These are phyloP conservation scores for Dothideomycetidae sp. DNA, from an alignment of 2,329 filamentous ascomycete species.

Conservation along the genomic window DNA sequence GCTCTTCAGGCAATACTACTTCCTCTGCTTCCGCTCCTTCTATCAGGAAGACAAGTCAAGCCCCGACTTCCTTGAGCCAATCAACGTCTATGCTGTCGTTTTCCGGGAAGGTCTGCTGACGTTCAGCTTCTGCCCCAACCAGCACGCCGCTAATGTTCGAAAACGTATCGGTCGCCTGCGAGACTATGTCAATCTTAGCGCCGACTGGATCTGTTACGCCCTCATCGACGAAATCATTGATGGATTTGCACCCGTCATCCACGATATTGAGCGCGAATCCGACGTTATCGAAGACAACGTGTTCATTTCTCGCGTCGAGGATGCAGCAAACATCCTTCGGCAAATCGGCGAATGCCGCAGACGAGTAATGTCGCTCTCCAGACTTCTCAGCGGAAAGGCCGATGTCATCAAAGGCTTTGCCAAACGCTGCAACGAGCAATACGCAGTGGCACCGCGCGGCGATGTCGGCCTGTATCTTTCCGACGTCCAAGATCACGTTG, in stretches of 20 bases:
- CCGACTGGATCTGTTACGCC: constrained; percentile 98
- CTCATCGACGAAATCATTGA: constrained; percentile 98
- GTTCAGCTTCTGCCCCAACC: constrained; percentile 81
- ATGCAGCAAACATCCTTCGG: constrained; percentile 74
- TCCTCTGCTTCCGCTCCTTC: constrained; percentile 94
- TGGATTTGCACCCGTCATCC: constrained; percentile 80
- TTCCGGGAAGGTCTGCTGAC: constrained; percentile 91
- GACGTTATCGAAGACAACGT: constrained; percentile 92
- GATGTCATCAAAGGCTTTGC: constrained; percentile 96
- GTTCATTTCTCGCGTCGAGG: constrained; percentile 79
- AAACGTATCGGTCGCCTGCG: constrained; percentile 84
- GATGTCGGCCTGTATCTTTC: constrained; percentile 94
- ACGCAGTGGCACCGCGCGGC: constrained; percentile 84
- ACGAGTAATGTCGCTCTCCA: constrained; percentile 85
- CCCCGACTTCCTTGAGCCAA: constrained; percentile 76
- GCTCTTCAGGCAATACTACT: constrained; percentile 94
- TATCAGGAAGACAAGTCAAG: constrained; percentile 65
- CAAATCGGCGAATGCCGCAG: constrained; percentile 84
- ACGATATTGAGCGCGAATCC: constrained; percentile 72
- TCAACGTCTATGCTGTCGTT: constrained; percentile 93
- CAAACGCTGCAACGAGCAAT: constrained; percentile 97
- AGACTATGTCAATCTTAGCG: constrained; percentile 86
- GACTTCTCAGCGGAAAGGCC: constrained; percentile 90
- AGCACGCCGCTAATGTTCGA: constrained; percentile 76
- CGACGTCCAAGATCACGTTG: constrained; percentile 97